These are phyloP conservation scores for Thalassiosira livingstoniorum DNA, from an alignment of 352 stramenopile species.

Conservation along the genomic window DNA sequence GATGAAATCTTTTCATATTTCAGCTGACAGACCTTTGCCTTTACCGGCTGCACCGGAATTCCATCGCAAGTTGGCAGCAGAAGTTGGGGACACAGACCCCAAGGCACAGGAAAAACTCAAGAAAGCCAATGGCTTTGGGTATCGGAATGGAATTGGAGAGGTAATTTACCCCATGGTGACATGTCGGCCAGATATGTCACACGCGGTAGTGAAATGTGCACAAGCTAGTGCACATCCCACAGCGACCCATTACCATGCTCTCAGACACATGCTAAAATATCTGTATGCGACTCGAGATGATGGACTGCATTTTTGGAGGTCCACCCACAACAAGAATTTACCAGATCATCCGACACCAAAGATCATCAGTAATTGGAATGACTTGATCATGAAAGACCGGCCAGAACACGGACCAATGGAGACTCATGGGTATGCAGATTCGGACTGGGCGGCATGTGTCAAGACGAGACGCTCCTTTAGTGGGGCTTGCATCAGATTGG, in stretches of 20 bases:
- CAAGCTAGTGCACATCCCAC: not conserved
- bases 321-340: not conserved
- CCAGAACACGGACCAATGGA: not conserved
- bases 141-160: constrained; percentile 43
- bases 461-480: constrained; percentile 28
- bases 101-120: constrained; percentile 11
- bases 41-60: not conserved
- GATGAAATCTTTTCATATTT: constrained; percentile 10
- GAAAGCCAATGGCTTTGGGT: constrained; percentile 23
- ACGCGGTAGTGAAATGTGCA: not conserved
- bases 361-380: constrained; percentile 5
- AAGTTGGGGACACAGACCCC: constrained; percentile 4
- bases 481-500: constrained; percentile 7
- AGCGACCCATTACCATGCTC: constrained; percentile 2
- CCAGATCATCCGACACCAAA: not conserved
- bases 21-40: constrained; percentile 1
- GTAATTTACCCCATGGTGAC: constrained; percentile 46
- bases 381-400: constrained; percentile 4
- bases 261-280: constrained; percentile 9
- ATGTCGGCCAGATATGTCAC: constrained; percentile 21
- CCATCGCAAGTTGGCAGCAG: not conserved
- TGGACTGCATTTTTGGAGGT: constrained; percentile 22
- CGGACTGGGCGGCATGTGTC: constrained; percentile 28
- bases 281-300: constrained; percentile 6
- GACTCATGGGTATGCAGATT: constrained; percentile 18